phyloP scores from a whole-genome alignment of 2,329 filamentous ascomycete genomes.

The Furcasterigmium sp. region DNA sequence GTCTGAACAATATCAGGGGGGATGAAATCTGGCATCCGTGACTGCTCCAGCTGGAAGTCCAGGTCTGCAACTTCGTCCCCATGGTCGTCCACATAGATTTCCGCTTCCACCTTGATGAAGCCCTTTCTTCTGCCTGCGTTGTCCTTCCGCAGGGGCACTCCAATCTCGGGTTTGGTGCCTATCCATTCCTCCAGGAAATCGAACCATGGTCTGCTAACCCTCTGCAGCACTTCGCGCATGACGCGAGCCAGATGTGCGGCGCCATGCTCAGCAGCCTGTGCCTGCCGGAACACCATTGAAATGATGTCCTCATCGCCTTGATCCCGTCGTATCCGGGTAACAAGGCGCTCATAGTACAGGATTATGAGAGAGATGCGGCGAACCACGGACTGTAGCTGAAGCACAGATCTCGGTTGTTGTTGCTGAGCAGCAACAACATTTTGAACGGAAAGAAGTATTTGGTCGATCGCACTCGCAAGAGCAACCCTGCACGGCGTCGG shows the following conservation, averaged over 20 bases:
- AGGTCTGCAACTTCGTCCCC: conserved; percentile 51
- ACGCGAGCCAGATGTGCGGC: conserved; percentile 57
- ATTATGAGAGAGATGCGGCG: conserved; percentile 43
- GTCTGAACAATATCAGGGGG: conserved; percentile 61
- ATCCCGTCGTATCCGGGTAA: conserved; percentile 37
- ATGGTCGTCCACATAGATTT: conserved; percentile 51
- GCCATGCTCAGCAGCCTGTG: conserved; percentile 59
- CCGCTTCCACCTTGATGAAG: conserved; percentile 56
- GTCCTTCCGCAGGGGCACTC: conserved; percentile 46
- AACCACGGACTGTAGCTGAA: conserved; percentile 48
- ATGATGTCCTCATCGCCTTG: conserved; percentile 56
- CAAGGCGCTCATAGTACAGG: conserved; percentile 43
- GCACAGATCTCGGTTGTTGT: conserved; percentile 37
- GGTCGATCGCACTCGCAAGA: conserved; percentile 43
- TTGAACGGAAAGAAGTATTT: conserved; percentile 43
- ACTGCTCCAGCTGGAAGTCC: conserved; percentile 58
- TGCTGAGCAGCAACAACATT: conserved; percentile 39
- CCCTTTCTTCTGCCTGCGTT: conserved; percentile 39
- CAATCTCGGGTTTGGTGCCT: conserved; percentile 57
- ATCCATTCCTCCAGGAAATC: conserved; percentile 69
- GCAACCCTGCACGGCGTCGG: conserved; percentile 44
- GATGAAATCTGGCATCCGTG: conserved; percentile 68
- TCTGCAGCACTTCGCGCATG: conserved; percentile 60
- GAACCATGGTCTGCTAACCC: conserved; percentile 61
- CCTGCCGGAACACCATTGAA: conserved; percentile 55